Evolutionary conservation across 805 yeast species (phyloP).

Genomic region (Pichia thaimueangensis): DNA sequence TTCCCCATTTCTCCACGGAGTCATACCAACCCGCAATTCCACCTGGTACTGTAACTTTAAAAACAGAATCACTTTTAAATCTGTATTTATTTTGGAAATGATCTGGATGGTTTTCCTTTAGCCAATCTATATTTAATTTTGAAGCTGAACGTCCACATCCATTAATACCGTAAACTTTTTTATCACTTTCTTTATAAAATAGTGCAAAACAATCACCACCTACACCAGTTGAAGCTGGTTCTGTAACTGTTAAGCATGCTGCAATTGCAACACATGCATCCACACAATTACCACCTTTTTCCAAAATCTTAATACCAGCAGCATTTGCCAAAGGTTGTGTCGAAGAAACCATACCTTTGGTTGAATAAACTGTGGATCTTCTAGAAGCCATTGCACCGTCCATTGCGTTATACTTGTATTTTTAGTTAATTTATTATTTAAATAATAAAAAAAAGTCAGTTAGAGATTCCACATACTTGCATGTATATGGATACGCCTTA

Average conservation of each 20-base stretch:
- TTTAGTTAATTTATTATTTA: neutral
- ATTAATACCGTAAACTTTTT: conserved; percentile 58
- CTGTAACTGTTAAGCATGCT: conserved; percentile 49
- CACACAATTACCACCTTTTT: conserved; percentile 67
- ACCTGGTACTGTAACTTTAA: conserved; percentile 69
- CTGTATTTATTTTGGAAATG: conserved; percentile 40
- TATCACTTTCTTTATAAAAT: conserved; percentile 43
- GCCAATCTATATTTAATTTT: conserved; percentile 40
- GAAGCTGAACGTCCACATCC: conserved; percentile 71
- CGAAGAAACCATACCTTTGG: conserved; percentile 67
- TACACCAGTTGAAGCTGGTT: conserved; percentile 57
- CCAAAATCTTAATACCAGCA: conserved; percentile 62
- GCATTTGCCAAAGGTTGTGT: conserved; percentile 73
- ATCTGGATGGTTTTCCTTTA: conserved; percentile 33
- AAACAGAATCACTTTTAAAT: conserved; percentile 47
- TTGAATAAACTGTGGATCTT: conserved; percentile 68
- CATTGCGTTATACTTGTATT: conserved; percentile 5
- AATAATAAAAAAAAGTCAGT: too few species aligned
- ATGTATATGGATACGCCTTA: too few species aligned
- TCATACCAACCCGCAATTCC: conserved; percentile 78
- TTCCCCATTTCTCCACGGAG: conserved; percentile 64
- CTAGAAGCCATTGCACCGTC: conserved; percentile 35
- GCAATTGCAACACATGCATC: conserved; percentile 59
- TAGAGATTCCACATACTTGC: too few species aligned
- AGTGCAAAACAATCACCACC: conserved; percentile 67